phyloP scores from a whole-genome alignment of 2,329 filamentous ascomycete species.

The Magnaporthales sp. region DNA sequence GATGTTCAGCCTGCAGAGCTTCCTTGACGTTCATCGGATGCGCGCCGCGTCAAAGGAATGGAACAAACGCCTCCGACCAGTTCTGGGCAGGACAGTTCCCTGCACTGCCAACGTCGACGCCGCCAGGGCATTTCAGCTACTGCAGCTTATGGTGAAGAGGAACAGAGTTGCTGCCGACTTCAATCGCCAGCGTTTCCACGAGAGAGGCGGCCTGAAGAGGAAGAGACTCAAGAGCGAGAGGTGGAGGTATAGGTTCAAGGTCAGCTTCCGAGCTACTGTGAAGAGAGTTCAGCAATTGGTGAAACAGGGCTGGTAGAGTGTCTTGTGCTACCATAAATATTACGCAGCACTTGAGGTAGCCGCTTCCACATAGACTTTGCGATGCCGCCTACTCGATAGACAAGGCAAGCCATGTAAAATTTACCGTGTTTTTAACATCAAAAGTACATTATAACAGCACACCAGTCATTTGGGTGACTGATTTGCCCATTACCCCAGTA shows the following conservation, averaged over 20 bases:
- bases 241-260: slow-evolving; percentile 61
- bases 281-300: slow-evolving; percentile 59
- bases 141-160: slow-evolving; percentile 27
- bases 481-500: too few relatives aligned
- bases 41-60: slow-evolving; percentile 10
- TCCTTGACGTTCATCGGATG: slow-evolving; percentile 11
- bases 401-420: not conserved
- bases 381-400: not conserved
- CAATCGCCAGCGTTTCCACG: slow-evolving; percentile 58
- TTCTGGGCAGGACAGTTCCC: slow-evolving; percentile 34
- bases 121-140: slow-evolving; percentile 31
- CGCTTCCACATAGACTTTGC: not conserved
- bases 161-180: slow-evolving; percentile 53
- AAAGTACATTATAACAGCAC: not conserved
- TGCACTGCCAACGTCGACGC: slow-evolving; percentile 34
- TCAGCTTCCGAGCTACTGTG: slow-evolving; percentile 57
- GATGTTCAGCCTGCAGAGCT: slow-evolving; percentile 14
- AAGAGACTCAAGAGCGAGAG: slow-evolving; percentile 65
- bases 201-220: slow-evolving; percentile 65
- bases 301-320: slow-evolving; percentile 63
- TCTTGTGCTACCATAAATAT: not conserved
- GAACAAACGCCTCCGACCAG: slow-evolving; percentile 28
- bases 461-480: not conserved
- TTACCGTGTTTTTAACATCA: not conserved
- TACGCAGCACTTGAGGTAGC: not conserved